phyloP scores from a whole-genome alignment of 495 filamentous ascomycete species.

The Xylaria intraflava region DNA sequence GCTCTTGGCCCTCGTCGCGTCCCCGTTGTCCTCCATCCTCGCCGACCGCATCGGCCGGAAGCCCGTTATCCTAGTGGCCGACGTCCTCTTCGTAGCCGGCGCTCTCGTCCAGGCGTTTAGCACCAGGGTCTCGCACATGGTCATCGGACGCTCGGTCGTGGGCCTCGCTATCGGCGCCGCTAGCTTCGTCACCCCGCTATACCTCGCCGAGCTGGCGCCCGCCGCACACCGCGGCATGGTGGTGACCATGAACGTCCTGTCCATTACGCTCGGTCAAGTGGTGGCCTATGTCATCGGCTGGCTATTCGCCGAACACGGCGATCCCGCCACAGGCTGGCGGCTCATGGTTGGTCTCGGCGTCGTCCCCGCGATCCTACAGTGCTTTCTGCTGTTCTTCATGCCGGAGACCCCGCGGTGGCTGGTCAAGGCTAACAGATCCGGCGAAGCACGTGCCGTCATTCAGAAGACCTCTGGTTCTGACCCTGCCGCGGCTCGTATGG shows the following conservation, averaged over 20 bases:
- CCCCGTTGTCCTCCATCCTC: constrained; percentile 67
- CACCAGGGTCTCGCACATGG: constrained; percentile 61
- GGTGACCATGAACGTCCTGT: constrained; percentile 70
- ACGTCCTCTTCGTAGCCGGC: constrained; percentile 68
- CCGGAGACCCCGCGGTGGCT: constrained; percentile 88
- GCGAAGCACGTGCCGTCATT: constrained; percentile 57
- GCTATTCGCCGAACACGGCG: constrained; percentile 50
- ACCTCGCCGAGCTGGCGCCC: constrained; percentile 81
- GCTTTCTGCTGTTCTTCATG: constrained; percentile 56
- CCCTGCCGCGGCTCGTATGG: constrained; percentile 38
- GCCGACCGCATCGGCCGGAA: constrained; percentile 72
- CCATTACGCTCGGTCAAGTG: constrained; percentile 80
- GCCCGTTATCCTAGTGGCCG: constrained; percentile 70
- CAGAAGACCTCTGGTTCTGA: constrained; percentile 54
- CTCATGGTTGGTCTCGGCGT: constrained; percentile 88
- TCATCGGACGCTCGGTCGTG: constrained; percentile 70
- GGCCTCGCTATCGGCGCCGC: constrained; percentile 78
- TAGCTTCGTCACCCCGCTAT: constrained; percentile 75
- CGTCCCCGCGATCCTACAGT: constrained; percentile 66
- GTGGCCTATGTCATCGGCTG: constrained; percentile 76
- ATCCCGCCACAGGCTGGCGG: constrained; percentile 58
- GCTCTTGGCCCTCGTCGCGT: constrained; percentile 68
- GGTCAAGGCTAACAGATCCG: constrained; percentile 55
- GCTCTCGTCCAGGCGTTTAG: constrained; percentile 64
- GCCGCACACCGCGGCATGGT: constrained; percentile 65